Evolutionary conservation across 441 rosid genomes (phyloP).

Genomic region (Pelargonium citronellum): DNA sequence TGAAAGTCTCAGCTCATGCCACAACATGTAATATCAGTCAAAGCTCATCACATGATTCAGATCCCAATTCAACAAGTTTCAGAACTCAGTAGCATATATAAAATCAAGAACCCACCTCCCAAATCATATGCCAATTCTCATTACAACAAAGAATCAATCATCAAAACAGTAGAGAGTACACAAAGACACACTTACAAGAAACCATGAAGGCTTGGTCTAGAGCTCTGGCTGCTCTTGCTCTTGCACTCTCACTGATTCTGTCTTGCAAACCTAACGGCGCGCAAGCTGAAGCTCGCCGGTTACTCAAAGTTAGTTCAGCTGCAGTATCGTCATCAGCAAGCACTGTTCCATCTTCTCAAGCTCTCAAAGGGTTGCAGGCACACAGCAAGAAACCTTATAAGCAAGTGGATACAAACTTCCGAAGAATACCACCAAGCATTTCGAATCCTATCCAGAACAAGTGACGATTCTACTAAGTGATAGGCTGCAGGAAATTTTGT

Average conservation of each 20-base stretch:
- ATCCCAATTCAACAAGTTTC: neutral
- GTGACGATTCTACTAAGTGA: neutral
- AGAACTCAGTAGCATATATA: neutral
- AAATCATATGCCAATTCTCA: neutral
- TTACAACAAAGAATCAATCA: neutral
- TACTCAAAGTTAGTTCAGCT: neutral
- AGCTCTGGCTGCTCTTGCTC: conserved; percentile 4
- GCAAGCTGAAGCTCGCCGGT: conserved; percentile 3
- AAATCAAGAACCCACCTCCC: neutral
- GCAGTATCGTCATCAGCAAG: neutral
- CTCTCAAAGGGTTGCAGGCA: neutral
- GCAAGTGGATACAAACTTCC: neutral
- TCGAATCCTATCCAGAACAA: conserved; percentile 5
- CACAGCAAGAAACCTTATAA: neutral
- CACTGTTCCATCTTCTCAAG: neutral
- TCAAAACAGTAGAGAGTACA: neutral
- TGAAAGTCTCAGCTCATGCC: neutral
- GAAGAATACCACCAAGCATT: conserved; percentile 7
- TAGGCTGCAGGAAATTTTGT: neutral
- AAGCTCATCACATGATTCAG: conserved; percentile 6
- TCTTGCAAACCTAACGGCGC: neutral
- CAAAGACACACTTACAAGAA: neutral
- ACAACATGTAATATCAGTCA: neutral
- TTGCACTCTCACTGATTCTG: conserved; percentile 1
- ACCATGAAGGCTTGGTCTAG: conserved; percentile 6